Evolutionary conservation across 306 rosid genomes (phyloP).

Genomic region (Dalbergia cultrata): DNA sequence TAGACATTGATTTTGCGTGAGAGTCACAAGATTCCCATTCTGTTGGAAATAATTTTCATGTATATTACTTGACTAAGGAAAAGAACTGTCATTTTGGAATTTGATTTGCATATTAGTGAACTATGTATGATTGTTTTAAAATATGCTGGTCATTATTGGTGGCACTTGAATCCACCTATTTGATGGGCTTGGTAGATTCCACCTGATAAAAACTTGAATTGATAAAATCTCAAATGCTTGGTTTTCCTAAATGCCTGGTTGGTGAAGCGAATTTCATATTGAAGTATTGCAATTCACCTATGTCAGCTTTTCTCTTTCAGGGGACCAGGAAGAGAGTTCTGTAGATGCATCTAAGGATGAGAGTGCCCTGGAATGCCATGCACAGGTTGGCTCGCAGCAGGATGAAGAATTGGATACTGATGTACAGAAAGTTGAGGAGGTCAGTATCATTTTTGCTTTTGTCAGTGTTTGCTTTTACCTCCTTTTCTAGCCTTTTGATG

Average conservation of each 20-base stretch:
- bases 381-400: constrained; percentile 55
- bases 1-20: constrained; percentile 19
- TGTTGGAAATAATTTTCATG: constrained; percentile 6
- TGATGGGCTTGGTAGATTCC: background rate
- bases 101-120: background rate
- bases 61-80: constrained; percentile 5
- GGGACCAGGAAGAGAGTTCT: constrained; percentile 60
- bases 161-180: constrained; percentile 18
- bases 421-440: constrained; percentile 58
- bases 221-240: background rate
- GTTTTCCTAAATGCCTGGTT: background rate
- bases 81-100: constrained; percentile 33
- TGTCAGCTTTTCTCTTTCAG: constrained; percentile 56
- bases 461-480: constrained; percentile 26
- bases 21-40: constrained; percentile 4
- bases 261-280: constrained; percentile 33
- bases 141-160: background rate
- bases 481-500: constrained; percentile 20
- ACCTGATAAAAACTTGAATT: constrained; percentile 7
- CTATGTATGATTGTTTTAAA: background rate
- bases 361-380: constrained; percentile 57
- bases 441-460: constrained; percentile 43
- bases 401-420: constrained; percentile 56
- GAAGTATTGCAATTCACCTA: constrained; percentile 37
- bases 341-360: constrained; percentile 61